phyloP scores from a whole-genome alignment of 2,329 filamentous ascomycete genomes.

The Nannizziopsis barbatae region DNA sequence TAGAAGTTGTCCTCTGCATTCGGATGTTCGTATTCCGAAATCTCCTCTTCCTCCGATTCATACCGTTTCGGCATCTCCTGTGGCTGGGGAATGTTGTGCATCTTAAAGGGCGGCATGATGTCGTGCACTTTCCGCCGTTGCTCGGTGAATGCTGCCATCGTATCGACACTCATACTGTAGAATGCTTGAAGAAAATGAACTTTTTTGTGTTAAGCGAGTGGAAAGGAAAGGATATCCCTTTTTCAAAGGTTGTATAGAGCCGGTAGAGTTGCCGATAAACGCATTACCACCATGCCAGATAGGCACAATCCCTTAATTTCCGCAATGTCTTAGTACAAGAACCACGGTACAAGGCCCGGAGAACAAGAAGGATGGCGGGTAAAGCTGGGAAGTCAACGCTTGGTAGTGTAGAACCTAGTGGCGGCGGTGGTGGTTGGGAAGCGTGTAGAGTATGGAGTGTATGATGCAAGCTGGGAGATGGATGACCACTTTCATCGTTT shows the following conservation, averaged over 20 bases:
- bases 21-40: conserved; percentile 14
- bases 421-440: no score
- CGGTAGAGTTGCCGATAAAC: not conserved
- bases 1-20: conserved; percentile 12
- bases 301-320: conserved; percentile 9
- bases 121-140: not conserved
- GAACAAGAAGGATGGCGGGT: not conserved
- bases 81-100: conserved; percentile 3
- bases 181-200: not conserved
- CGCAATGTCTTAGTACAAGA: conserved; percentile 7
- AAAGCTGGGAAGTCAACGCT: not conserved
- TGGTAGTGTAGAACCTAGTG: not conserved
- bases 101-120: conserved; percentile 1
- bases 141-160: not conserved
- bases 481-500: no score
- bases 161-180: not conserved
- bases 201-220: not conserved
- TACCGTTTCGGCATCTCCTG: conserved; percentile 13
- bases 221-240: not conserved
- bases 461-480: no score
- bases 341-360: not conserved
- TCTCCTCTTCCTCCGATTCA: conserved; percentile 17
- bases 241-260: not conserved
- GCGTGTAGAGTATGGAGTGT: no score
- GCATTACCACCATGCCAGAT: conserved; percentile 4